Evolutionary conservation across 345 rosid genomes (phyloP).

Genomic region (Syzygium grande): DNA sequence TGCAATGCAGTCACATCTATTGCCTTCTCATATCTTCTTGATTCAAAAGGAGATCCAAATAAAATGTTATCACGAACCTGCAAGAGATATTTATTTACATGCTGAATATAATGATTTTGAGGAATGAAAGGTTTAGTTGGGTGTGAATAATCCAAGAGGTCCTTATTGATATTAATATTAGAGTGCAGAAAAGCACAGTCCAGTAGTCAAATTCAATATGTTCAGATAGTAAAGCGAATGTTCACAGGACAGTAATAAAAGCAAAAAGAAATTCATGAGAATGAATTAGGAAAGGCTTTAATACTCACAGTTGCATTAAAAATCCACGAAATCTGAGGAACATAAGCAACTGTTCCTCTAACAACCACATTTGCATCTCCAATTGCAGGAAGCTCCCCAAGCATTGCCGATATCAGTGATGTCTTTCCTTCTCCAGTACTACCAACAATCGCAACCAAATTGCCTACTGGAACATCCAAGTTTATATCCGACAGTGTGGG

Average conservation of each 20-base stretch:
- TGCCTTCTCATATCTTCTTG: slow-evolving; percentile 66
- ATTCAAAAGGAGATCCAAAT: slow-evolving; percentile 82
- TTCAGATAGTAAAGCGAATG: background rate
- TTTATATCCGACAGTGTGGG: slow-evolving; percentile 84
- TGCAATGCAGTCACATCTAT: slow-evolving; percentile 85
- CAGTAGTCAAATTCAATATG: background rate
- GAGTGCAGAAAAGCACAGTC: background rate
- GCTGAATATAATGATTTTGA: background rate
- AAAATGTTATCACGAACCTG: slow-evolving; percentile 93
- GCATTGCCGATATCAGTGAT: slow-evolving; percentile 92
- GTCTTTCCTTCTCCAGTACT: slow-evolving; percentile 99
- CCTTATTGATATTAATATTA: background rate
- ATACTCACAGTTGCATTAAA: slow-evolving; percentile 90
- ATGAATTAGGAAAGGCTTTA: background rate
- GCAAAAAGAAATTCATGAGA: background rate
- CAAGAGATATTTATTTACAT: background rate
- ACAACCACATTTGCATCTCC: slow-evolving; percentile 55
- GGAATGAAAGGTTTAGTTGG: background rate
- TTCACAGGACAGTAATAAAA: background rate
- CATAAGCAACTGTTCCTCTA: slow-evolving; percentile 93
- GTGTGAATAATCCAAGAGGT: background rate
- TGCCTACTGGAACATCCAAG: slow-evolving; percentile 78
- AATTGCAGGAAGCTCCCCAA: slow-evolving; percentile 89
- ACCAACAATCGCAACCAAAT: slow-evolving; percentile 95
- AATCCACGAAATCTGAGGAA: slow-evolving; percentile 99